Evolutionary conservation across 1,139 yeast genomes (phyloP).

Genomic region (Scheffersomyces insectosa): DNA sequence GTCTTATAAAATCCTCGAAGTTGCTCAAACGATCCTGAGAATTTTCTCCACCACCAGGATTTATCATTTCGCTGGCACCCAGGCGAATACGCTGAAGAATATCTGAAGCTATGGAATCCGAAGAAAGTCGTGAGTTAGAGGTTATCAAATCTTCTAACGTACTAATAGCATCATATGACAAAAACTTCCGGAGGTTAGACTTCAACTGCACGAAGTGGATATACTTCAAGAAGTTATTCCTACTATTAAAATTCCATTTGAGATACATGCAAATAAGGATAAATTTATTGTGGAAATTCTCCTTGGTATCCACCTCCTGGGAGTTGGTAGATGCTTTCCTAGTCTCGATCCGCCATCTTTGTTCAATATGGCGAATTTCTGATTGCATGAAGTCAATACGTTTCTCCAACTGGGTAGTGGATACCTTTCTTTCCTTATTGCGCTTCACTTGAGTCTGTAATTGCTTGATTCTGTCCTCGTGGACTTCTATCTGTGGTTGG

Average conservation of each 20-base stretch:
- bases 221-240: slow-evolving; percentile 39
- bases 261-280: slow-evolving; percentile 41
- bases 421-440: slow-evolving; percentile 11
- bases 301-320: slow-evolving; percentile 9
- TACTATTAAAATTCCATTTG: slow-evolving; percentile 43
- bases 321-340: slow-evolving; percentile 2
- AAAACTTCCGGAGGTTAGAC: slow-evolving; percentile 28
- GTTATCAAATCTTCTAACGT: slow-evolving; percentile 38
- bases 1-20: slow-evolving; percentile 55
- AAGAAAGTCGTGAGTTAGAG: not conserved
- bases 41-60: slow-evolving; percentile 6
- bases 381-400: slow-evolving; percentile 25
- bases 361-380: slow-evolving; percentile 19
- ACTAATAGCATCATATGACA: slow-evolving; percentile 40
- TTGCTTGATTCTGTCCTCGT: slow-evolving; percentile 28
- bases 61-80: slow-evolving; percentile 3
- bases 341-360: slow-evolving; percentile 7
- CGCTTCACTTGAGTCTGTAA: slow-evolving; percentile 22
- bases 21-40: slow-evolving; percentile 26
- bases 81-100: slow-evolving; percentile 5
- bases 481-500: slow-evolving; percentile 29
- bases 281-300: slow-evolving; percentile 42
- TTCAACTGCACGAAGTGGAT: slow-evolving; percentile 40
- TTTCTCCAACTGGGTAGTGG: slow-evolving; percentile 13
- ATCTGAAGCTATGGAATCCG: slow-evolving; percentile 38